Evolutionary conservation across 805 yeast species (phyloP).

Genomic region (Hanseniaspora taiwanica): DNA sequence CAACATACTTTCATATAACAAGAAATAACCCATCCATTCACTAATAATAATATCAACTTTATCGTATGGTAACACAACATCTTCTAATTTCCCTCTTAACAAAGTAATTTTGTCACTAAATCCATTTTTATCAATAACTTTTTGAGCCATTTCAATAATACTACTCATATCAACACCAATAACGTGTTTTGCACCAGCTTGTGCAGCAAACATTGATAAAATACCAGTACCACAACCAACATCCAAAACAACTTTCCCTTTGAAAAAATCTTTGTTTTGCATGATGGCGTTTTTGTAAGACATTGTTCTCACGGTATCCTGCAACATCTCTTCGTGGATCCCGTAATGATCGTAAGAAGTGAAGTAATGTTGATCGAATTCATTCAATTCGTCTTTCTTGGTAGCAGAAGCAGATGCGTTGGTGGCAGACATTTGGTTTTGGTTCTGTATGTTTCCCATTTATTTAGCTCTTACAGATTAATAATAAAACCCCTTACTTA

Average conservation of each 20-base stretch:
- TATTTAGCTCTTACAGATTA: too few species aligned
- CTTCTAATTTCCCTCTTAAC: slow-evolving; percentile 88
- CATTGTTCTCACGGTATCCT: slow-evolving; percentile 84
- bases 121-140: slow-evolving; percentile 76
- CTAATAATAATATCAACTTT: slow-evolving; percentile 89
- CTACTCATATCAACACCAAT: slow-evolving; percentile 95
- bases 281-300: slow-evolving; percentile 86
- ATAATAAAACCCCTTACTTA: too few species aligned
- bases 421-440: not conserved
- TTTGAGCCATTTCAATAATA: slow-evolving; percentile 91
- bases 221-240: slow-evolving; percentile 99
- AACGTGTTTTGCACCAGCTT: slow-evolving; percentile 97
- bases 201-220: slow-evolving; percentile 93
- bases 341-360: slow-evolving; percentile 93
- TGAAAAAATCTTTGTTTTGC: slow-evolving; percentile 78
- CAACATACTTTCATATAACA: slow-evolving; percentile 93
- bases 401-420: slow-evolving; percentile 42
- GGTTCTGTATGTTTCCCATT: too few species aligned
- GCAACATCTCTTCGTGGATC: slow-evolving; percentile 97
- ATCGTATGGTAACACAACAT: slow-evolving; percentile 70
- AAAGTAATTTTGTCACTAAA: slow-evolving; percentile 75
- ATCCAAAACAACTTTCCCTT: slow-evolving; percentile 87
- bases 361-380: slow-evolving; percentile 86
- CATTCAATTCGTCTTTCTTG: slow-evolving; percentile 47
- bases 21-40: slow-evolving; percentile 99